phyloP scores from a whole-genome alignment of 2,329 filamentous ascomycete species.

The Clonostachys rhizophaga region DNA sequence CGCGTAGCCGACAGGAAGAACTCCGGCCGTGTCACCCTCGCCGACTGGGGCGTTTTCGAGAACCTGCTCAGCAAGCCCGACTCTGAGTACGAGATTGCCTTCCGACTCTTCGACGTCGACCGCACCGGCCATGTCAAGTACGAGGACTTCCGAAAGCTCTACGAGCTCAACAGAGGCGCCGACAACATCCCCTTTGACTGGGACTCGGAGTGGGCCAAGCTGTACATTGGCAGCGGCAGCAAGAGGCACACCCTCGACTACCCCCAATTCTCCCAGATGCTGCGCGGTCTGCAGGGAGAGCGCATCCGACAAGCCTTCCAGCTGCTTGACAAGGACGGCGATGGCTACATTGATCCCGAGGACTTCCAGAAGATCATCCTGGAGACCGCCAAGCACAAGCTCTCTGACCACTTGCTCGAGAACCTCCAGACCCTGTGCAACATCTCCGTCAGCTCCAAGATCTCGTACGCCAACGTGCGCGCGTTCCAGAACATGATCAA shows the following conservation, averaged over 20 bases:
- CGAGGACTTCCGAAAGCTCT: conserved; percentile 79
- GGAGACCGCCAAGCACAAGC: conserved; percentile 90
- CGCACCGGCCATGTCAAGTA: conserved; percentile 83
- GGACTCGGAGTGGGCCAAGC: conserved; percentile 92
- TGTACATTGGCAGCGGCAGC: conserved; percentile 88
- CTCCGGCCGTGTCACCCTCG: conserved; percentile 68
- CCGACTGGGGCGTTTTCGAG: conserved; percentile 91
- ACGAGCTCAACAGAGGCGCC: conserved; percentile 82
- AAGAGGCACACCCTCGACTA: conserved; percentile 91
- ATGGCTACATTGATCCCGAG: conserved; percentile 92
- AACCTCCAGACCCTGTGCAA: conserved; percentile 93
- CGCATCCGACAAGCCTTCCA: conserved; percentile 94
- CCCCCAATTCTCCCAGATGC: conserved; percentile 95
- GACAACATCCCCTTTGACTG: conserved; percentile 91
- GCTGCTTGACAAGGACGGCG: conserved; percentile 81
- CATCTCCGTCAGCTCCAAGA: conserved; percentile 85
- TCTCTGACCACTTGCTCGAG: conserved; percentile 90
- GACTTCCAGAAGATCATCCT: conserved; percentile 96
- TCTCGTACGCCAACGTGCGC: conserved; percentile 95
- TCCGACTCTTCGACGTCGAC: conserved; percentile 89
- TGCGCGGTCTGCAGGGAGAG: conserved; percentile 93
- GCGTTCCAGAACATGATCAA: conserved; percentile 98
- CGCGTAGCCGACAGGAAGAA: conserved; percentile 78
- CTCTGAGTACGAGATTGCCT: conserved; percentile 98
- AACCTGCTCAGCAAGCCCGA: conserved; percentile 91